Evolutionary conservation across 2,329 filamentous ascomycete species (phyloP).

Genomic region (Tolypocladium ophioglossoides): DNA sequence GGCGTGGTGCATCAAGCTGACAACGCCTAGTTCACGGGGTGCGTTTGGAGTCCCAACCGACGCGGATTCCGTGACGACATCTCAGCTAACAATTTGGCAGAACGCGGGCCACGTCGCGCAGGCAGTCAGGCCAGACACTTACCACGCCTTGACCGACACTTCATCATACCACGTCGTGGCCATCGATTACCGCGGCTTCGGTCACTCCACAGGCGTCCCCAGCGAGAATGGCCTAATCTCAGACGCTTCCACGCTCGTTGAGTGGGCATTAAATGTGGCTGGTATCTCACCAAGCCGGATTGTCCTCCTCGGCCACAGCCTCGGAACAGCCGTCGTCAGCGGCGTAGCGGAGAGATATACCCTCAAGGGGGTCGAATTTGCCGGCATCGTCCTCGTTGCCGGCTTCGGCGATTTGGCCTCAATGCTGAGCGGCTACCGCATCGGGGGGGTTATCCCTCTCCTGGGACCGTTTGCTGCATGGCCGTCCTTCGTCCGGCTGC

Average conservation of each 20-base stretch:
- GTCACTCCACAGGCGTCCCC: conserved; percentile 67
- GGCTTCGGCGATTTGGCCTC: conserved; percentile 66
- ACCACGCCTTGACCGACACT: conserved; percentile 64
- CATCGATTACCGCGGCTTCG: conserved; percentile 86
- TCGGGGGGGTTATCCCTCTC: conserved; percentile 68
- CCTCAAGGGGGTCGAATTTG: conserved; percentile 54
- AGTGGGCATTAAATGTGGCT: conserved; percentile 58
- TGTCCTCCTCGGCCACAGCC: conserved; percentile 73
- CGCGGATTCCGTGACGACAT: background rate
- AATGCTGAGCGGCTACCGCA: conserved; percentile 66
- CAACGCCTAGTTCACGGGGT: conserved; percentile 48
- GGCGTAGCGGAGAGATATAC: conserved; percentile 65
- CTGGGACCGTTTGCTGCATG: conserved; percentile 63
- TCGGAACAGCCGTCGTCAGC: conserved; percentile 76
- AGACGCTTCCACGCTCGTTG: conserved; percentile 63
- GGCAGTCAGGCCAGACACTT: conserved; percentile 62
- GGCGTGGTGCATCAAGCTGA: background rate
- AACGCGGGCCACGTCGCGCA: conserved; percentile 85
- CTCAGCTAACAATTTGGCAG: conserved; percentile 23
- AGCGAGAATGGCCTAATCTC: conserved; percentile 71
- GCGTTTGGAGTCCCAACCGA: conserved; percentile 15
- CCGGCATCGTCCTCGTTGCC: conserved; percentile 68
- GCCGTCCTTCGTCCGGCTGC: conserved; percentile 49
- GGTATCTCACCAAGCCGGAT: conserved; percentile 61
- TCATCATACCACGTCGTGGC: conserved; percentile 73